Base-by-base conservation (phyloP, 2,329 filamentous ascomycete genomes). In the Venturia oleaginea region DNA sequence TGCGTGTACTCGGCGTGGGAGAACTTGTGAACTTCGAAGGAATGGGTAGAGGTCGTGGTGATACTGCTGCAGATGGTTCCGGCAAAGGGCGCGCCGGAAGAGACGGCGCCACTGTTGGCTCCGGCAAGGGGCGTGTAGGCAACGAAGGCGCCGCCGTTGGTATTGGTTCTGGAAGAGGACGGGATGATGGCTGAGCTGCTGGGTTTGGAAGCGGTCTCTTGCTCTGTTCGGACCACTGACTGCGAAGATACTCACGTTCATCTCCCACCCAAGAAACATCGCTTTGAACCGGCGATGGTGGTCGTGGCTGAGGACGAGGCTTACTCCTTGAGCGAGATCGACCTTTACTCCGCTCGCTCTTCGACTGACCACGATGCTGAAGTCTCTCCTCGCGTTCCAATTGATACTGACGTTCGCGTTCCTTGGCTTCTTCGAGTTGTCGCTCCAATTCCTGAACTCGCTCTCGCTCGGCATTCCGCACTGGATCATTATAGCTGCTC, bases 391-490 rank as follows among this genome's bases (percentile, higher is more conserved):
- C 80, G 15, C 86, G 79, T 71, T 87, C 85, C 30, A 76, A 76
- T 70, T 87, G 81, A 69, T 89, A 89, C 69, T 84, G 81, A 46
- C 80, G 79, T 71, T 90, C 87, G 55, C 87, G 81, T 68, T 87
- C 85, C 68, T 86, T 84, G 17, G 88, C 87, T 70, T 84, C 81
- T 70, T 86, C 84, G 0, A 91, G 79, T 71, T 90, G 84, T 38
- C 82, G 80, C 76, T 97, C 93, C 5, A 97, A 81, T 72, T 97
- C 88, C 70, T 84, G 84, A 67, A 97, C 87, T 48, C 92, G 79
- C 75, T 78, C 79, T 66, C 76, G 82, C 63, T 80, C 78, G 22
- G 73, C 51, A 75, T 75, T 32, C 72, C 75, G 24, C 71, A 76
- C 67, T 71, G 72, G 72, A 65, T 76, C 73, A 69, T 70, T 69